These are phyloP conservation scores for Pleurotus salmoneostramineus DNA, from an alignment of 768 basidiomycete genomes.

Conservation along the genomic window DNA sequence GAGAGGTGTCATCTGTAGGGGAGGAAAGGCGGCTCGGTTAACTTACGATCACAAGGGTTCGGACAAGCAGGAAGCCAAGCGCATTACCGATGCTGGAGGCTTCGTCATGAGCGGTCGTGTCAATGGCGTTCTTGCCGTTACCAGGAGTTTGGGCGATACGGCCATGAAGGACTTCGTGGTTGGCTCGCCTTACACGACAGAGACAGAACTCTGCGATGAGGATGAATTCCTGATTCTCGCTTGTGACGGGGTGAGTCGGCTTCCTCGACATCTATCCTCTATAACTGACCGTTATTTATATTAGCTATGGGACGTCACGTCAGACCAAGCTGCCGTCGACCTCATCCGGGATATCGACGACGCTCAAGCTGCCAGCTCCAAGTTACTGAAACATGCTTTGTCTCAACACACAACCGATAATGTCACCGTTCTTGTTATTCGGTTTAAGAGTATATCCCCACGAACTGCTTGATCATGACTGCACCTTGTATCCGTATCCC, in stretches of 20 bases:
- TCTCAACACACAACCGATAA: slow-evolving; percentile 92
- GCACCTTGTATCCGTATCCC: no score
- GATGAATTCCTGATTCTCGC: slow-evolving; percentile 96
- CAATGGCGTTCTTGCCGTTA: slow-evolving; percentile 96
- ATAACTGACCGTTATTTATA: slow-evolving; percentile 10
- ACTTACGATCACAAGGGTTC: slow-evolving; percentile 99
- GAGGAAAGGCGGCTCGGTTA: slow-evolving; percentile 85
- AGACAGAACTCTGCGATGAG: slow-evolving; percentile 84
- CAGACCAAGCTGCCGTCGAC: slow-evolving; percentile 88
- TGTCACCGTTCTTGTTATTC: slow-evolving; percentile 85
- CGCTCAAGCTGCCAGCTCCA: slow-evolving; percentile 78
- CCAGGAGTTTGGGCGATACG: slow-evolving; percentile 91
- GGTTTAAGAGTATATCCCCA: slow-evolving; percentile 50
- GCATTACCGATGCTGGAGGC: slow-evolving; percentile 96
- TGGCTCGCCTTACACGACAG: slow-evolving; percentile 97
- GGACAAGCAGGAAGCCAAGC: slow-evolving; percentile 95
- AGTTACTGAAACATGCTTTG: slow-evolving; percentile 79
- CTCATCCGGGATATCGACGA: slow-evolving; percentile 69
- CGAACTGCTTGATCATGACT: neutral
- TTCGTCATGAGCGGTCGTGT: slow-evolving; percentile 99
- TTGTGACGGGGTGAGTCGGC: slow-evolving; percentile 85
- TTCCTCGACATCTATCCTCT: neutral
- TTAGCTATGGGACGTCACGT: slow-evolving; percentile 95
- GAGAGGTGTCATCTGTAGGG: slow-evolving; percentile 87
- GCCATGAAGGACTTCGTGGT: slow-evolving; percentile 99